phyloP scores from a whole-genome alignment of 169 alveolate species.

The Cryptosporidium tyzzeri region DNA sequence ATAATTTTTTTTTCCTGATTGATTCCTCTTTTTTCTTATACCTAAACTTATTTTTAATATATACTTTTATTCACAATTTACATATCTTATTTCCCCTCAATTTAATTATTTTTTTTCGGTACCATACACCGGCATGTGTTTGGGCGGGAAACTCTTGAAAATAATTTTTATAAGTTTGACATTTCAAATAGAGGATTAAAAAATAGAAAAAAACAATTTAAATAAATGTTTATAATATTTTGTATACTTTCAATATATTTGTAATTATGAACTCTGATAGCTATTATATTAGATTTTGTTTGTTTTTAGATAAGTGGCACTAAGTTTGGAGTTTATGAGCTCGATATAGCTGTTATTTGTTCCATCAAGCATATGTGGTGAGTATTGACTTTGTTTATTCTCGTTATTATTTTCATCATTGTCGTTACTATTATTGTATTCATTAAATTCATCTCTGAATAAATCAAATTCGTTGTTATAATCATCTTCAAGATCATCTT shows the following conservation, averaged over 20 bases:
- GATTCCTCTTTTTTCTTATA: too few species aligned
- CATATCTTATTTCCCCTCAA: slow-evolving; percentile 14
- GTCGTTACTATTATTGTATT: neutral
- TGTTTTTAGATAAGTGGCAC: neutral
- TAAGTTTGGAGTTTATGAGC: neutral
- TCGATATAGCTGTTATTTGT: neutral
- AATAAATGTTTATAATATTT: too few species aligned
- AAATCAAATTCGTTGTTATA: neutral
- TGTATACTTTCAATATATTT: too few species aligned
- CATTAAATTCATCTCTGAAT: neutral
- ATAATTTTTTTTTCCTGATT: too few species aligned
- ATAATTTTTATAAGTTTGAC: neutral
- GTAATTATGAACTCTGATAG: neutral
- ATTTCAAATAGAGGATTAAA: neutral
- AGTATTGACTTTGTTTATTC: neutral
- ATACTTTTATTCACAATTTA: neutral
- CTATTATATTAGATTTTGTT: neutral
- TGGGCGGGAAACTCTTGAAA: neutral
- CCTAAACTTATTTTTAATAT: neutral
- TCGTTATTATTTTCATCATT: neutral
- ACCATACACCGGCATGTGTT: neutral
- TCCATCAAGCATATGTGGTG: neutral
- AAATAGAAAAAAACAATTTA: too few species aligned
- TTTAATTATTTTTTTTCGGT: neutral
- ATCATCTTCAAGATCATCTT: neutral